Evolutionary conservation across 1,139 yeast species (phyloP), one percentile per base, ranked within the genome.

Genomic region (Pichia sp.): DNA sequence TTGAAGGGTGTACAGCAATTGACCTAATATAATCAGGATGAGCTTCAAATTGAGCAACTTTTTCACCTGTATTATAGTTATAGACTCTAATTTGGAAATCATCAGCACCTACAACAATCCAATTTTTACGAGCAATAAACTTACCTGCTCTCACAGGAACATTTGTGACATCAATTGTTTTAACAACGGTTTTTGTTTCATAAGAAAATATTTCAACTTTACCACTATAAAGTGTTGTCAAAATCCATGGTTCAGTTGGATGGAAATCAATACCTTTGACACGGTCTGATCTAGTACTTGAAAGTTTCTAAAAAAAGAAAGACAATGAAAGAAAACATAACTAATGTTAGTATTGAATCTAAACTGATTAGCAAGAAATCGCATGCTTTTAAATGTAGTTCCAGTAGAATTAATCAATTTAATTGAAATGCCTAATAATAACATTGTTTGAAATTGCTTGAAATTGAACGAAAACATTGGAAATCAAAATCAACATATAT

Each of bases 241-340:
- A 76, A 51, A 87, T 83, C 98, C 99, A 93, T 52, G 99, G 98
- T 69, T 93, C 99, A 27, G 90, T 76, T 36, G 99, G 99, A 70
- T 93, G 99, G 76, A 95, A 87, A 72, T 93, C 99, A 66, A 93
- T 87, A 52, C 97, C 98, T 72, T 93, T 93, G 68, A 93, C 97
- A 69, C 99, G 84, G 70, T 91, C 97, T 45, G 97, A 86, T 63
- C 97, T 85, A 57, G 90, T 80, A 62, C 87, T 83, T 69, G 87
- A 85, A 64, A 83, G 84, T 73, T 87, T 87, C 77, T 84, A 70
- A 28, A 36, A 36, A 13, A 36, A 28, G 11, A 13, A 30, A 19
- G 25, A 18, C n/a, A 34, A 33, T 11, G 30, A 14, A 31, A 42
- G 30, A 18, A 29, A 30, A 19, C n/a, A 31, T 5, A 16, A 39